These are phyloP conservation scores for Penicillium sp. DNA, from an alignment of 2,329 filamentous ascomycete species.

Conservation along the genomic window DNA sequence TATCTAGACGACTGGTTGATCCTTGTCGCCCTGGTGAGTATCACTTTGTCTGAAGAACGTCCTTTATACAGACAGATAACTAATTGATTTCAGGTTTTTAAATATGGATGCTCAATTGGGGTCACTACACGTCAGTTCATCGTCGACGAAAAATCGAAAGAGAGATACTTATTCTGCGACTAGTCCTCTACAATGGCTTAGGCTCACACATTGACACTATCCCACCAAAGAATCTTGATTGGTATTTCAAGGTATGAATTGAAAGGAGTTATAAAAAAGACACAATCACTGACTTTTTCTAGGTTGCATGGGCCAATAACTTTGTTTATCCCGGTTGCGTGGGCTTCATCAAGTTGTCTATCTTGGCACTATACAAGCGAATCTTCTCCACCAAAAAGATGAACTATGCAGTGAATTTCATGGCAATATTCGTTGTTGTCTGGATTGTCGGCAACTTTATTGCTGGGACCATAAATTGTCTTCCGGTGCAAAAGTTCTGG, in stretches of 20 bases:
- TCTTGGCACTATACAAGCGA: slow-evolving; percentile 34
- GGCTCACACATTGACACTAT: slow-evolving; percentile 34
- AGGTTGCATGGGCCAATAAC: slow-evolving; percentile 34
- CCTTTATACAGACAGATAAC: not conserved
- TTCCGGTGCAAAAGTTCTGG: slow-evolving; percentile 34
- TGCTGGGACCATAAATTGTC: slow-evolving; percentile 27
- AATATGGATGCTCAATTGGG: slow-evolving; percentile 35
- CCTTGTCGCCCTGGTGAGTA: slow-evolving; percentile 30
- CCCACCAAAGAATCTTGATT: slow-evolving; percentile 25
- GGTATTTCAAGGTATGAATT: slow-evolving; percentile 29
- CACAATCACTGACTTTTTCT: not conserved
- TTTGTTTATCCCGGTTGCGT: slow-evolving; percentile 33
- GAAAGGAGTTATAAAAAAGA: not conserved
- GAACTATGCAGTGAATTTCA: slow-evolving; percentile 21
- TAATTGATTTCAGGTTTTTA: slow-evolving; percentile 27
- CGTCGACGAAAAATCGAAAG: not conserved
- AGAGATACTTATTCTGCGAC: not conserved
- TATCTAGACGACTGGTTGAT: slow-evolving; percentile 38
- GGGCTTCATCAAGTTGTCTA: slow-evolving; percentile 33
- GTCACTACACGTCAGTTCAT: slow-evolving; percentile 28
- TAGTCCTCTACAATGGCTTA: slow-evolving; percentile 34
- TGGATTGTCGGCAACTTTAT: slow-evolving; percentile 31
- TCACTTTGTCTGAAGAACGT: not conserved
- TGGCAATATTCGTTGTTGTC: slow-evolving; percentile 25
- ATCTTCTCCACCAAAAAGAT: slow-evolving; percentile 30